These are phyloP conservation scores for Scorias spongiosa DNA, from an alignment of 2,329 filamentous ascomycete genomes.

Conservation along the genomic window DNA sequence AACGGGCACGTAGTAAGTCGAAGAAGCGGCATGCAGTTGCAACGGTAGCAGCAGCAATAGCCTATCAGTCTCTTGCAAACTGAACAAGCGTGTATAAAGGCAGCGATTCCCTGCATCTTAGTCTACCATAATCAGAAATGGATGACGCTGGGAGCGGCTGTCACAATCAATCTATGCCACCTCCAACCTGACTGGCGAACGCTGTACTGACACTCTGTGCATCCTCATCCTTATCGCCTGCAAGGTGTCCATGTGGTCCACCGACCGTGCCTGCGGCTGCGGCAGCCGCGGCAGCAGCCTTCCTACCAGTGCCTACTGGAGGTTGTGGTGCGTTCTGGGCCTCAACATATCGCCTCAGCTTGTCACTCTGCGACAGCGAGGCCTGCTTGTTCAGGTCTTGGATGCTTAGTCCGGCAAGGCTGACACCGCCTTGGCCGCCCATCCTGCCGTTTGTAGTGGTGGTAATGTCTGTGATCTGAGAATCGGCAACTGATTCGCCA, in stretches of 20 bases:
- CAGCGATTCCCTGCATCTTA: too few species aligned
- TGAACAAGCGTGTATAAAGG: too few species aligned
- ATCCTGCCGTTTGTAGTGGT: slow-evolving; percentile 40
- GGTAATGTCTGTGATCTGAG: slow-evolving; percentile 73
- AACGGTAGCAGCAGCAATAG: too few species aligned
- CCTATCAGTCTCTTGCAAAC: too few species aligned
- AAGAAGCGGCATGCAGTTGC: too few species aligned
- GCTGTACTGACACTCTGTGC: slow-evolving; percentile 92
- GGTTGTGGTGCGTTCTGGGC: slow-evolving; percentile 39
- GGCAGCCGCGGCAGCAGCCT: slow-evolving; percentile 23
- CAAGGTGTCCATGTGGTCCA: slow-evolving; percentile 26
- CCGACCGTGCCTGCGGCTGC: neutral
- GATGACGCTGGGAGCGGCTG: too few species aligned
- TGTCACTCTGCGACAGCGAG: slow-evolving; percentile 69
- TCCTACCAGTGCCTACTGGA: slow-evolving; percentile 39
- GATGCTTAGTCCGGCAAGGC: slow-evolving; percentile 68
- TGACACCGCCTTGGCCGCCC: slow-evolving; percentile 62
- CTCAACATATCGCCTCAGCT: slow-evolving; percentile 88
- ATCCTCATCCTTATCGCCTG: slow-evolving; percentile 61
- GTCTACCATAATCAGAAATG: too few species aligned
- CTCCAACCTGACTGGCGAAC: slow-evolving; percentile 84
- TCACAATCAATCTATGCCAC: slow-evolving; percentile 6
- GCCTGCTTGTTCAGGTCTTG: slow-evolving; percentile 55
- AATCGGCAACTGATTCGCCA: slow-evolving; percentile 83
- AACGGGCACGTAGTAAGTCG: too few species aligned